These are phyloP conservation scores for Podosphaera aphanis DNA, from an alignment of 2,329 filamentous ascomycete genomes.

Conservation along the genomic window DNA sequence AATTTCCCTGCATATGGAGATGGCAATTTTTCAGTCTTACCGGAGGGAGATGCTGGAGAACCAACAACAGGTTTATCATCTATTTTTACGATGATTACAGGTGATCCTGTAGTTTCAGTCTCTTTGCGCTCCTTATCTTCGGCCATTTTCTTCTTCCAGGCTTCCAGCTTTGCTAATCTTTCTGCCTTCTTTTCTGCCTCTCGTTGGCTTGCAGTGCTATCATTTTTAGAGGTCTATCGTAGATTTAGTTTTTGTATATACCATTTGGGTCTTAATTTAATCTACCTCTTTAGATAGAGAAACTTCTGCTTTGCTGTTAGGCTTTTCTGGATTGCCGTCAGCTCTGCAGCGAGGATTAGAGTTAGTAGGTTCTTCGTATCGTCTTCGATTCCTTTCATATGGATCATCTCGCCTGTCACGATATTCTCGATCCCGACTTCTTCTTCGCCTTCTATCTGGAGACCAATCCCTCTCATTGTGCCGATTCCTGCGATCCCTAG, in stretches of 20 bases:
- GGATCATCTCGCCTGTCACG: conserved; percentile 51
- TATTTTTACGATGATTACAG: conserved; percentile 48
- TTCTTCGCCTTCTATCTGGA: conserved; percentile 29
- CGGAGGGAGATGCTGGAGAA: conserved; percentile 28
- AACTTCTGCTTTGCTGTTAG: conserved; percentile 24
- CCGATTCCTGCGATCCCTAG: conserved; percentile 35
- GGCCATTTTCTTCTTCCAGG: conserved; percentile 74
- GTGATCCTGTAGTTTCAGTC: conserved; percentile 41
- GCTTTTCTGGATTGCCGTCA: conserved; percentile 37
- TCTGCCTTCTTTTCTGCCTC: conserved; percentile 62
- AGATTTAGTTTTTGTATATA: neutral
- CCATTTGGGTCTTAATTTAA: conserved; percentile 5
- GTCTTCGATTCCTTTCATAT: conserved; percentile 37
- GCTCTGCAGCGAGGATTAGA: conserved; percentile 41
- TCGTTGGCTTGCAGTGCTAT: conserved; percentile 24
- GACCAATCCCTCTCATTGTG: conserved; percentile 35
- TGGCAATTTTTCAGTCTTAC: conserved; percentile 26
- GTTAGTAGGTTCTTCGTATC: conserved; percentile 49
- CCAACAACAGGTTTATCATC: conserved; percentile 30
- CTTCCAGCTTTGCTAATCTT: conserved; percentile 57
- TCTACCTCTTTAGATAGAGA: conserved; percentile 34
- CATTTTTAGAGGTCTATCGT: neutral
- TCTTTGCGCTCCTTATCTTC: conserved; percentile 53
- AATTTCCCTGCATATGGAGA: conserved; percentile 54
- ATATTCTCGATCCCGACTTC: conserved; percentile 46